Evolutionary conservation across 768 basidiomycete species (phyloP), one percentile per base, ranked within the genome.

Genomic region (Agrocybe pediades): DNA sequence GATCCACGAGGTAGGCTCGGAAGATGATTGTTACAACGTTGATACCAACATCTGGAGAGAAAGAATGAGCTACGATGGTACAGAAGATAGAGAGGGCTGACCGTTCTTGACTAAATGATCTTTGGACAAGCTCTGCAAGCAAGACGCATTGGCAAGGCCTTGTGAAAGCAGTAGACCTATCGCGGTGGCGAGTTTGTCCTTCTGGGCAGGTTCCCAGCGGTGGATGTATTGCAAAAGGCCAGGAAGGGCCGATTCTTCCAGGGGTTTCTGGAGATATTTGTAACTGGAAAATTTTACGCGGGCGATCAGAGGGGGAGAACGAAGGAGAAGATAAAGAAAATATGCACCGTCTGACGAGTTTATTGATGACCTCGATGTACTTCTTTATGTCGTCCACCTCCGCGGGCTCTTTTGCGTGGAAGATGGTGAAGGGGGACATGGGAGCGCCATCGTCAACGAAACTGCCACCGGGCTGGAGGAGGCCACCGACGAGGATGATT

Each of bases 251-350:
- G 79, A 82, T 68, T 86, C 88, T 71, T 98, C 96, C 44, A 99
- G 86, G 41, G 96, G 94, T 72, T 89, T 94, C 73, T 98, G 96
- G 63, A 99, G 91, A 81, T 98, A 99, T 74, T 98, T 98, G 82
- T 98, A 98, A 75, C 95, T 96, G 65, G 11, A 36, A n/a, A 30
- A 50, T 46, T 23, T 40, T 29, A 30, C 40, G 59, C 47, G 59
- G 52, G 45, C 54, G 56, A 54, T 59, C 16, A 19, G 50, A 29
- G 20, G 26, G 26, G 48, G 40, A 33, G 50, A 26, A 33, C 33
- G 16, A 16, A 27, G 27, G 44, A 17, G 51, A 39, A 25, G 9
- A 30, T 27, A 41, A 46, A 24, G 29, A 27, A 20, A 49, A 47
- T 21, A 51, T 71, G 51, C 63, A 92, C 94, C 96, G 88, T 74